Evolutionary conservation across 2,329 filamentous ascomycete genomes (phyloP), one percentile per base, ranked within the genome.

Genomic region (Colletotrichum spinosum): DNA sequence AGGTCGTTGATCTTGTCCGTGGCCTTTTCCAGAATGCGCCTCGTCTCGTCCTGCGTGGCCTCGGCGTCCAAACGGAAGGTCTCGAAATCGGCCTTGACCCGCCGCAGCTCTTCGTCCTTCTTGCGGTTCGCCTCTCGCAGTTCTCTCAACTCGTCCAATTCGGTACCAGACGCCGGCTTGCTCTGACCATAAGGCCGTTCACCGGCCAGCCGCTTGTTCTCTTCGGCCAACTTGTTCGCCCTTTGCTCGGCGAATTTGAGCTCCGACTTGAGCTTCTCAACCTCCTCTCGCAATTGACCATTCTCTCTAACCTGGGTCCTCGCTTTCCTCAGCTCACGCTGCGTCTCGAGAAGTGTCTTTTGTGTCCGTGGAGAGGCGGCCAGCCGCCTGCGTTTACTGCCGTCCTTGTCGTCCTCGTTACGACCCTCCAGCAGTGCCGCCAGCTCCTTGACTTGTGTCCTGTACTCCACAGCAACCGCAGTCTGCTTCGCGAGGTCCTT

Each of bases 401-500:
- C 69, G 42, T 73, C 74, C 11, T 68, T 69, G 15, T 73, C 74
- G 2, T 78, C 75, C 38, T 79, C 77, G 73, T 63, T 76, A 70
- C 17, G 78, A 2, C 81, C 80, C 63, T 80, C 83, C 13, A 85
- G 77, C 69, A 84, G 75, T 4, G 77, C 76, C 63, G 88, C 86
- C 58, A 90, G 78, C 67, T 89, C 85, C 65, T 87, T 83, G 8
- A 90, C 86, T 58, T 86, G 86, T 35, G 81, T 80, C 67, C 84
- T 83, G 74, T 90, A 90, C 68, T 89, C 83, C 1, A 82, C 76
- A 12, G 85, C 84, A 11, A 89, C 77, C 2, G 84, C 81, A 2
- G 86, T 89, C 72, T 90, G 87, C 60, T 84, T 83, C 11, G 81
- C 80, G 39, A 90, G 79, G 56, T 88, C 86, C 57, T 83, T 81